Conservation (phyloP, 305 asterid species). For the Nicotiana rustica region DNA sequence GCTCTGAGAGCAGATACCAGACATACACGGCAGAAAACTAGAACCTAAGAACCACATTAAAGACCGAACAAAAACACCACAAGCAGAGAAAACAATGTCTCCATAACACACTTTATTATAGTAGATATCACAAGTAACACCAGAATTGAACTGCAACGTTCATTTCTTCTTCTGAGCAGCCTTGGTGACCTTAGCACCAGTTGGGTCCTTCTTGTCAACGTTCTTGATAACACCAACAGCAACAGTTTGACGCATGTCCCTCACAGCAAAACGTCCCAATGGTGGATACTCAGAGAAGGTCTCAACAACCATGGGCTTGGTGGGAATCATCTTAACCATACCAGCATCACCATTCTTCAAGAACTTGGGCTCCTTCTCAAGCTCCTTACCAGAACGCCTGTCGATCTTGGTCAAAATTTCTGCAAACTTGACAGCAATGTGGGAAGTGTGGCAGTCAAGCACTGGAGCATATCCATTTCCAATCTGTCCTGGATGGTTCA, state of each 20-base stretch:
- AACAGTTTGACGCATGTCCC: conserved; percentile 62
- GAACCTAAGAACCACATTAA: conserved; percentile 15
- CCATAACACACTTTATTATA: neutral
- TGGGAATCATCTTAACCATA: conserved; percentile 65
- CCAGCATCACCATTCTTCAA: conserved; percentile 74
- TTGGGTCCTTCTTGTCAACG: conserved; percentile 58
- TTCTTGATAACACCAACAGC: conserved; percentile 58
- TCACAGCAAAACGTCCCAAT: conserved; percentile 60
- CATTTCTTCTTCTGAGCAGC: conserved; percentile 66
- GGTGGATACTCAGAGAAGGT: conserved; percentile 67
- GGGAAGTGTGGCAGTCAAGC: conserved; percentile 58
- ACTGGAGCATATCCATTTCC: conserved; percentile 61
- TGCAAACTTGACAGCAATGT: conserved; percentile 59
- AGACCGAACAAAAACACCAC: conserved; percentile 5
- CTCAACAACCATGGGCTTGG: conserved; percentile 78
- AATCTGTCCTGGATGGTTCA: conserved; percentile 60
- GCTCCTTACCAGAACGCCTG: conserved; percentile 57
- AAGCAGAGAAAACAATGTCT: neutral
- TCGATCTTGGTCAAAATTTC: conserved; percentile 57
- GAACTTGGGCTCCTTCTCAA: conserved; percentile 59
- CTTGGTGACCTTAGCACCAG: conserved; percentile 57
- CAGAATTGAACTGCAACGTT: conserved; percentile 29
- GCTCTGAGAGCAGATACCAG: conserved; percentile 27
- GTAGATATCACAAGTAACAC: neutral
- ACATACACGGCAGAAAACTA: conserved; percentile 13